Evolutionary conservation across 176 grass and related monocot species (phyloP).

Genomic region (Carex littledalei): DNA sequence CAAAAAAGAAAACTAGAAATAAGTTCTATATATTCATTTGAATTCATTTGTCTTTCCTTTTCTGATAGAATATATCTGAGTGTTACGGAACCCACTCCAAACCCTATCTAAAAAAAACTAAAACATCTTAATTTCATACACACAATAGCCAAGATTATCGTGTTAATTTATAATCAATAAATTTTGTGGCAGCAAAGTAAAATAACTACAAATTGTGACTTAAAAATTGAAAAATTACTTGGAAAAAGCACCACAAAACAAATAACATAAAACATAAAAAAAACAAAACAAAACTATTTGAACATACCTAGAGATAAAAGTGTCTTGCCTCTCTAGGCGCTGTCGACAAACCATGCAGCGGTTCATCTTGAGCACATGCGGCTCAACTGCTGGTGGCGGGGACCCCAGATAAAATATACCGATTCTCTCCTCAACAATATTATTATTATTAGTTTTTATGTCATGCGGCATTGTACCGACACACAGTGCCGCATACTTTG

Average conservation of each 20-base stretch:
- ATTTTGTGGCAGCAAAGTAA: no score
- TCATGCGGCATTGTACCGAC: neutral
- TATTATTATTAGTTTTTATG: neutral
- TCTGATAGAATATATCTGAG: neutral
- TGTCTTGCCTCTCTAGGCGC: neutral
- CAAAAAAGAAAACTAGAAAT: no score
- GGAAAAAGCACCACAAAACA: neutral
- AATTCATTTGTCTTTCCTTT: neutral
- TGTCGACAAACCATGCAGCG: neutral
- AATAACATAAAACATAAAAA: neutral
- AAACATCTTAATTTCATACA: neutral
- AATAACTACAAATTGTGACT: neutral
- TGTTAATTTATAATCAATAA: neutral
- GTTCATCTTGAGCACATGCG: neutral
- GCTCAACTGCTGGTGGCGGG: neutral
- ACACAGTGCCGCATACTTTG: neutral
- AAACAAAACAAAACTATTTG: neutral
- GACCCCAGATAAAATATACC: neutral
- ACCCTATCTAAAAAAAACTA: neutral
- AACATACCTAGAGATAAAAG: neutral
- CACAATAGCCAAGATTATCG: neutral
- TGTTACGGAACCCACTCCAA: neutral
- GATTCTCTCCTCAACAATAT: neutral
- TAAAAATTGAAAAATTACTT: neutral
- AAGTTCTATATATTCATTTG: no score